Conservation (phyloP, 2,329 filamentous ascomycete genomes). For the Microascus cirrosus region DNA sequence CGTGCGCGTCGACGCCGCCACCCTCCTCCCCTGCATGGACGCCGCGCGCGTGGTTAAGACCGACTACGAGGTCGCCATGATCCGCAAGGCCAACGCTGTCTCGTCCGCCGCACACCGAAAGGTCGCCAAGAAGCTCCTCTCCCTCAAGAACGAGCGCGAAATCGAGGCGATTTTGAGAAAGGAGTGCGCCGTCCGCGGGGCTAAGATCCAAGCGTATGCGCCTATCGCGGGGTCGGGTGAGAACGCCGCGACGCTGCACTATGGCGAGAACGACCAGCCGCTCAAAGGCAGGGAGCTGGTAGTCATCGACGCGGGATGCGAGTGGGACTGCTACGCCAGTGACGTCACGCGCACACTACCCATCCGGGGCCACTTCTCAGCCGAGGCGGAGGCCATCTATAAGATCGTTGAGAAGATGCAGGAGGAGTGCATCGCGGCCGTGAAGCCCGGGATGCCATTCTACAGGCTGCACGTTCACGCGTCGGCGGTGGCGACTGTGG, state of each 20-base stretch:
- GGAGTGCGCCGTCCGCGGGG: slow-evolving; percentile 60
- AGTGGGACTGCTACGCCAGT: slow-evolving; percentile 76
- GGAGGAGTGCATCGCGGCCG: slow-evolving; percentile 53
- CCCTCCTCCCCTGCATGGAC: slow-evolving; percentile 64
- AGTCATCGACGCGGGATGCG: slow-evolving; percentile 78
- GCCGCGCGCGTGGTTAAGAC: slow-evolving; percentile 73
- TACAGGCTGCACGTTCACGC: slow-evolving; percentile 63
- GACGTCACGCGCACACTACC: slow-evolving; percentile 88
- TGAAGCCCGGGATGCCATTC: slow-evolving; percentile 61
- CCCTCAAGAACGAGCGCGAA: slow-evolving; percentile 66
- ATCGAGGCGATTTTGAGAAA: slow-evolving; percentile 69
- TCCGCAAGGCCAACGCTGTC: slow-evolving; percentile 71
- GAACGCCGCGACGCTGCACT: slow-evolving; percentile 83
- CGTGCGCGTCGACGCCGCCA: slow-evolving; percentile 32
- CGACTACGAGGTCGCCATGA: slow-evolving; percentile 71
- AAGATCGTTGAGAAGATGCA: slow-evolving; percentile 75
- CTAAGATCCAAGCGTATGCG: slow-evolving; percentile 71
- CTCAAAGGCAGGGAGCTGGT: slow-evolving; percentile 62
- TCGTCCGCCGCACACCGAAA: slow-evolving; percentile 66
- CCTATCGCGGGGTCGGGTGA: slow-evolving; percentile 77
- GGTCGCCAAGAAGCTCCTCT: slow-evolving; percentile 53
- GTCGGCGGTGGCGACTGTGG: slow-evolving; percentile 59
- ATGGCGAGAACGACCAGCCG: slow-evolving; percentile 65
- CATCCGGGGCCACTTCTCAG: slow-evolving; percentile 54
- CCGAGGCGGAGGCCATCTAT: slow-evolving; percentile 64